Percentiles rank a stretch among this genome's conserved stretches.
phyloP scores from a whole-genome alignment of 352 stramenopile species.

The Globisporangium lucens region DNA sequence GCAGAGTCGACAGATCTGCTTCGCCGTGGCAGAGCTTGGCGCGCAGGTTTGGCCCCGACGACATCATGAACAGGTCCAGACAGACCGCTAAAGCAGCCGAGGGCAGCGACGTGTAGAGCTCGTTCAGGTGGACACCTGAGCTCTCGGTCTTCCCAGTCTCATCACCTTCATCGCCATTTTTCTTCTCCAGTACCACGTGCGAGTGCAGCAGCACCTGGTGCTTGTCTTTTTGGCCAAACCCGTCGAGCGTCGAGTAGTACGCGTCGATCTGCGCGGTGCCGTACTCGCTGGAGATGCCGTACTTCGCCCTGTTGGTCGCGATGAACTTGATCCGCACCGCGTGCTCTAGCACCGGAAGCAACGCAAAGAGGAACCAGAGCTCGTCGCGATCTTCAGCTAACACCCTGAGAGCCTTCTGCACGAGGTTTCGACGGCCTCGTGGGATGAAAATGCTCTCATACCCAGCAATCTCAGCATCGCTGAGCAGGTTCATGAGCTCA shows the following conservation, averaged over 20 bases:
- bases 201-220: constrained; percentile 69
- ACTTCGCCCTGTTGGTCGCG: constrained; percentile 29
- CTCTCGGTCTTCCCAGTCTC: not conserved
- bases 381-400: constrained; percentile 36
- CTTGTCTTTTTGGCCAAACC: constrained; percentile 72
- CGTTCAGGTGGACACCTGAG: constrained; percentile 23
- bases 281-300: constrained; percentile 34
- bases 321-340: constrained; percentile 60
- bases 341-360: constrained; percentile 69
- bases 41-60: constrained; percentile 53
- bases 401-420: constrained; percentile 27
- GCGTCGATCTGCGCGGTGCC: constrained; percentile 51
- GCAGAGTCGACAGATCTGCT: constrained; percentile 36
- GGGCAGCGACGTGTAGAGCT: constrained; percentile 47
- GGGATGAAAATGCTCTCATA: constrained; percentile 33
- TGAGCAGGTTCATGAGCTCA: not conserved
- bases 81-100: constrained; percentile 36
- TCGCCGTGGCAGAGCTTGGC: constrained; percentile 76
- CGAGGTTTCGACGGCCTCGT: constrained; percentile 29
- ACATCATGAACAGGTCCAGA: constrained; percentile 81
- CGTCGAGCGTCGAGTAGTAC: constrained; percentile 80
- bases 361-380: constrained; percentile 50
- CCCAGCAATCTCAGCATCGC: not conserved
- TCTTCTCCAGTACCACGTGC: constrained; percentile 22
- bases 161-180: too few species aligned